Percentiles rank a stretch among this genome's conserved stretches.
These are phyloP conservation scores for Picochlorum sp. DNA, from an alignment of 139 green algal genomes.

Conservation along the genomic window DNA sequence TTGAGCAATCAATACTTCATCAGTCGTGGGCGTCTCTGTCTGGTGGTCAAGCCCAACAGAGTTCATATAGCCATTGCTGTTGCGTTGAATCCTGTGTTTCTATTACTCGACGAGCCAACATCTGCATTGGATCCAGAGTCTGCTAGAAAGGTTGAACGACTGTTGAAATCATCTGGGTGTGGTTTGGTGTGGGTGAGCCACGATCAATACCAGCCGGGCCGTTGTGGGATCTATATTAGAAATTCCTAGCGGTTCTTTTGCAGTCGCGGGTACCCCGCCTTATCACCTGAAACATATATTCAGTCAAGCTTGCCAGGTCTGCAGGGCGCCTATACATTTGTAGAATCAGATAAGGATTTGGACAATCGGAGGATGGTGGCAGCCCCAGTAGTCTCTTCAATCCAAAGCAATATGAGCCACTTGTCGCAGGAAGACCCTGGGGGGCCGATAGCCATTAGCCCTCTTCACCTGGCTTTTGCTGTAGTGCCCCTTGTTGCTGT, in stretches of 20 bases:
- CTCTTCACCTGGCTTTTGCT: conserved; percentile 19
- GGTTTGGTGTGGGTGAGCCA: conserved; percentile 74
- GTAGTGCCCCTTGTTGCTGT: conserved; percentile 26
- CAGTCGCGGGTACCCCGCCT: background rate
- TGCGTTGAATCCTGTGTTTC: conserved; percentile 57
- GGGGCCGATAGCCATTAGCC: conserved; percentile 11
- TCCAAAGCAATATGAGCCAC: too few species aligned
- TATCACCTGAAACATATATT: conserved; percentile 1
- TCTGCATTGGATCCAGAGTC: conserved; percentile 55
- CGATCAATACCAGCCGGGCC: conserved; percentile 52
- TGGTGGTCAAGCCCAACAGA: conserved; percentile 71
- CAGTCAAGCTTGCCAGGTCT: background rate
- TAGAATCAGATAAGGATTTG: too few species aligned
- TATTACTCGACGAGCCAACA: conserved; percentile 84
- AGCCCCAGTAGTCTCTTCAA: too few species aligned
- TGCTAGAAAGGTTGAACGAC: conserved; percentile 42
- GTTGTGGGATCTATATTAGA: conserved; percentile 63
- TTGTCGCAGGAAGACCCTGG: background rate
- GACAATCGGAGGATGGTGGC: too few species aligned
- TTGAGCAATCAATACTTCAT: conserved; percentile 63
- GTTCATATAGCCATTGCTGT: conserved; percentile 64
- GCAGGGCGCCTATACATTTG: too few species aligned
- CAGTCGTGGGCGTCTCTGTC: conserved; percentile 71
- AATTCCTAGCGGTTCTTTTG: conserved; percentile 45
- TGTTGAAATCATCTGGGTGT: conserved; percentile 46